phyloP scores from a whole-genome alignment of 345 rosid species.

The Turnera subulata region DNA sequence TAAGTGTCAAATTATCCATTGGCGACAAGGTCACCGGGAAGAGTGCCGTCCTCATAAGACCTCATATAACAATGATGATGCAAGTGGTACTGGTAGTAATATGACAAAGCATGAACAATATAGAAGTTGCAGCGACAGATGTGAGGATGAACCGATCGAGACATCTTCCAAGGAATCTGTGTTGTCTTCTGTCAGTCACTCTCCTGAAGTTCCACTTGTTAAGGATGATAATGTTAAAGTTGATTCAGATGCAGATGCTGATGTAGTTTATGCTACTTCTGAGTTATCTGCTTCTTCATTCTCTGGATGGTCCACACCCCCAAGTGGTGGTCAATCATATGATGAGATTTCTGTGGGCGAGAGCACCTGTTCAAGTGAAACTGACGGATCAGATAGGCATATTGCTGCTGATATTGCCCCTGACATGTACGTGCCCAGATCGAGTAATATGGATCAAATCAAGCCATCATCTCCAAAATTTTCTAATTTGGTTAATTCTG shows the following conservation, averaged over 20 bases:
- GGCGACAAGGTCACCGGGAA: constrained; percentile 97
- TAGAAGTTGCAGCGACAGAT: constrained; percentile 10
- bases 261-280: constrained; percentile 38
- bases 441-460: constrained; percentile 33
- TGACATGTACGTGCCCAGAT: constrained; percentile 32
- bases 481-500: constrained; percentile 59
- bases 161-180: constrained; percentile 25
- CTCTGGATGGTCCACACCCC: constrained; percentile 73
- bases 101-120: constrained; percentile 25
- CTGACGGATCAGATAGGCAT: constrained; percentile 41
- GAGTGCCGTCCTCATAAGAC: constrained; percentile 59
- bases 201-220: constrained; percentile 27
- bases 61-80: constrained; percentile 28
- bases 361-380: constrained; percentile 61
- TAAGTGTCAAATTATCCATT: constrained; percentile 84
- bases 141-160: constrained; percentile 34
- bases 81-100: constrained; percentile 31
- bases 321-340: constrained; percentile 47
- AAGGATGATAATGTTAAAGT: constrained; percentile 37
- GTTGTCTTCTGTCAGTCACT: constrained; percentile 28
- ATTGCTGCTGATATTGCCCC: constrained; percentile 31
- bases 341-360: constrained; percentile 67
- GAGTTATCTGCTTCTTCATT: constrained; percentile 57
- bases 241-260: constrained; percentile 39
- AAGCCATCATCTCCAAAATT: constrained; percentile 65